Conservation (phyloP, 768 basidiomycete species). For the Tricholoma matsutake region DNA sequence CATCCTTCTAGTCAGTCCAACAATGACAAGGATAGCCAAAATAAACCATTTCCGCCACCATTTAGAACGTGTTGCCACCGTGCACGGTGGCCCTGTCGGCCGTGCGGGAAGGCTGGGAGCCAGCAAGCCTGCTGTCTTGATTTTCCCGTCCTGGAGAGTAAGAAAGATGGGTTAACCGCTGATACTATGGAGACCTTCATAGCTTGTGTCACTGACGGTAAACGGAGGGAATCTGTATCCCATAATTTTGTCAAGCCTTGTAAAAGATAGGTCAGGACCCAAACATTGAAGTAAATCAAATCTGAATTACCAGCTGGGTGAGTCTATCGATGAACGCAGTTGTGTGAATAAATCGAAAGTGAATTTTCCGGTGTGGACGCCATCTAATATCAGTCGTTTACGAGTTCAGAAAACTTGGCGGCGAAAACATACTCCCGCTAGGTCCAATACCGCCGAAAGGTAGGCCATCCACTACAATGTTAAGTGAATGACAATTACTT, state of each 20-base stretch:
- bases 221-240: conserved; percentile 64
- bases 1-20: conserved; percentile 39
- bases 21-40: conserved; percentile 41
- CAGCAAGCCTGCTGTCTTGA: conserved; percentile 27
- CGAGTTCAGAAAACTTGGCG: not conserved
- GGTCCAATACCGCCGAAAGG: conserved; percentile 28
- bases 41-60: conserved; percentile 49
- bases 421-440: conserved; percentile 52
- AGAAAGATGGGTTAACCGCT: not conserved
- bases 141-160: conserved; percentile 25
- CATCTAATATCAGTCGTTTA: conserved; percentile 37
- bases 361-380: conserved; percentile 71
- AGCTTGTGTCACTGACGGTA: conserved; percentile 26
- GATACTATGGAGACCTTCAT: not conserved
- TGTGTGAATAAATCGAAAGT: conserved; percentile 81
- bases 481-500: not conserved
- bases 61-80: conserved; percentile 14
- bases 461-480: conserved; percentile 18
- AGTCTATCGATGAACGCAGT: conserved; percentile 55
- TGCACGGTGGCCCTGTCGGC: conserved; percentile 38
- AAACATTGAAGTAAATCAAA: conserved; percentile 15
- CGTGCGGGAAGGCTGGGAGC: conserved; percentile 40
- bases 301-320: conserved; percentile 50
- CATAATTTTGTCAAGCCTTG: conserved; percentile 49
- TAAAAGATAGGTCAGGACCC: not conserved